A percentile compares a stretch with the other conserved stretches of the same genome.
Conservation (phyloP, 164 flowering plant species). For the Paratinospora sagittata region DNA sequence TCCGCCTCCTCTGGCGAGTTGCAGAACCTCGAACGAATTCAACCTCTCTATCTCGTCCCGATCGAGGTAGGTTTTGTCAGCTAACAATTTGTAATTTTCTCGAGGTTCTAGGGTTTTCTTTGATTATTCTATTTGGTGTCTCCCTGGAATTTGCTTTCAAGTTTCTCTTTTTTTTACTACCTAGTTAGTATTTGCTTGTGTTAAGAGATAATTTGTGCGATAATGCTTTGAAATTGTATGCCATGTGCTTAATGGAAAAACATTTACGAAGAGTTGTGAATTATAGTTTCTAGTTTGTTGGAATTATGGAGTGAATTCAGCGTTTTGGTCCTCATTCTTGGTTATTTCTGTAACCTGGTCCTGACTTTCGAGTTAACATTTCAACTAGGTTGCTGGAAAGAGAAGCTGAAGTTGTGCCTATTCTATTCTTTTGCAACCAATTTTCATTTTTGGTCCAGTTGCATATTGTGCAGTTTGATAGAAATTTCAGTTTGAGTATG, state of each 20-base stretch:
- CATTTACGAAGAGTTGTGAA: not conserved
- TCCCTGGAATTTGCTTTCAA: not conserved
- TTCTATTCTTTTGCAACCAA: too few species aligned
- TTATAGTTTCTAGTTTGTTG: not conserved
- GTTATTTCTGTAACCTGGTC: too few species aligned
- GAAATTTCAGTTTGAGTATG: too few species aligned
- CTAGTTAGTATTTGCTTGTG: not conserved
- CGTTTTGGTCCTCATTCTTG: too few species aligned
- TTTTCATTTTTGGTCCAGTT: too few species aligned
- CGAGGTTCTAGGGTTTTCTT: not conserved
- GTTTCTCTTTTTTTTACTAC: not conserved
- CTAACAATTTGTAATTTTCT: too few species aligned
- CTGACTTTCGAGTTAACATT: too few species aligned
- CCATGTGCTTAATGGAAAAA: not conserved
- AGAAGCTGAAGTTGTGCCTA: too few species aligned
- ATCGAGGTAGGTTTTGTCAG: not conserved
- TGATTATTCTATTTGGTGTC: not conserved
- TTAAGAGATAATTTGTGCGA: not conserved
- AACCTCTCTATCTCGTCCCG: not conserved
- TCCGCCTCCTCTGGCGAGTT: constrained; percentile 8
- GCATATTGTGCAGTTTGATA: too few species aligned
- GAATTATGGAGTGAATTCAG: too few species aligned
- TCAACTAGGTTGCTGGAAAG: too few species aligned
- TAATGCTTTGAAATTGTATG: not conserved
- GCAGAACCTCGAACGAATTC: not conserved